Base-by-base conservation (phyloP, 129 eudicot species). In the Pulicaria dysenterica region DNA sequence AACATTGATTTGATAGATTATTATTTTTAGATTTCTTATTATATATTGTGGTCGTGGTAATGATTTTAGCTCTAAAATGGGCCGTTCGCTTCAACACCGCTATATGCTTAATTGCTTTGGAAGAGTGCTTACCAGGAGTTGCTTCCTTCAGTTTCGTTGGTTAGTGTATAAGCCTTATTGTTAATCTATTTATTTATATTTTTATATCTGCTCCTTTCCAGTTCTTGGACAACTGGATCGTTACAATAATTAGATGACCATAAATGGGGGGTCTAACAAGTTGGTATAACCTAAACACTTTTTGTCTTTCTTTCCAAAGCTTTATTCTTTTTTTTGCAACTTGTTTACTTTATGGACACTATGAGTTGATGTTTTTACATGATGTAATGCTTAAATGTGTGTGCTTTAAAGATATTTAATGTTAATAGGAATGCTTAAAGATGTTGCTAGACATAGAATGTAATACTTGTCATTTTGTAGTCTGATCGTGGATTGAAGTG, bases 401-500 rank as follows among this genome's bases (percentile, higher is more conserved):
- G n/a, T n/a, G n/a, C n/a, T n/a, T n/a, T n/a, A n/a, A n/a, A n/a
- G n/a, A n/a, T n/a, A n/a, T n/a, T 66, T 19, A 17, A 8, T 57
- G 36, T 4, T 17, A 75, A 34, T 42, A 24, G 37, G 38, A 47
- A 36, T 65, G 50, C 49, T 76, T 68, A 7, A 51, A 15, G 69
- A 36, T 57, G 14, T 6, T 47, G 49, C 12, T 7, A 67, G 60
- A 16, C 50, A 15, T 11, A 58, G 50, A 77, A 60, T 6, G 9
- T 78, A 70, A 78, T 62, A 54, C 53, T 11, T 62, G 42, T 51
- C 38, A 42, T 74, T 70, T 16, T 61, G 76, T 91, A 92, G 94
- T 67, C 85, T 69, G 84, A 75, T 68, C 78, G 58, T 70, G 91
- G 87, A 69, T 65, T 73, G 67, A 75, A 65, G 71, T 67, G 79